These are phyloP conservation scores for Salvia sclarea DNA, from an alignment of 305 asterid species.

Conservation along the genomic window DNA sequence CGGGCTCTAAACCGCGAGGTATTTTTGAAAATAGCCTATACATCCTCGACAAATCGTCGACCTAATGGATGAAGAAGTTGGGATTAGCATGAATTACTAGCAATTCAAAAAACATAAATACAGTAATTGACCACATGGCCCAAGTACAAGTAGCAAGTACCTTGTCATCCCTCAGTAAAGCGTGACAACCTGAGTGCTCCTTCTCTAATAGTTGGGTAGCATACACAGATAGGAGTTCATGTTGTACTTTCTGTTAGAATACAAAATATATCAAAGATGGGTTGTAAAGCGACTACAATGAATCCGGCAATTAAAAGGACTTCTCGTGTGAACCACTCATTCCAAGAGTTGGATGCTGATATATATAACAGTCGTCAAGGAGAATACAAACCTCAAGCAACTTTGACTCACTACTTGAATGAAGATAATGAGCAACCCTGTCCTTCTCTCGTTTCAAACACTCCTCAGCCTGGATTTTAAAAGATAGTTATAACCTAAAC, in stretches of 20 bases:
- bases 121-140: constrained; percentile 6
- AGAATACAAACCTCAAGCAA: constrained; percentile 67
- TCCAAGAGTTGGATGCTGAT: constrained; percentile 23
- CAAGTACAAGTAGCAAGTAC: constrained; percentile 49
- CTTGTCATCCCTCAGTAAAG: constrained; percentile 92
- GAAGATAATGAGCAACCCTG: constrained; percentile 76
- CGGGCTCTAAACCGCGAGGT: constrained; percentile 88
- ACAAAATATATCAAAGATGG: not conserved
- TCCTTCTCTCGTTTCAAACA: constrained; percentile 77
- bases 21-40: constrained; percentile 90
- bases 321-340: not conserved
- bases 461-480: constrained; percentile 65
- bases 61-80: constrained; percentile 42
- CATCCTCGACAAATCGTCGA: constrained; percentile 89
- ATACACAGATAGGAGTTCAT: constrained; percentile 83
- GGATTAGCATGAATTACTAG: constrained; percentile 15
- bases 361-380: constrained; percentile 20
- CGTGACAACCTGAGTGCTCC: constrained; percentile 98
- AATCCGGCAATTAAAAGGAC: not conserved
- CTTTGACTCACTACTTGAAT: constrained; percentile 69
- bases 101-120: constrained; percentile 14
- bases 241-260: constrained; percentile 69
- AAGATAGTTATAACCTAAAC: constrained; percentile 23
- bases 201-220: constrained; percentile 88
- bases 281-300: no score